Evolutionary conservation across 2,329 filamentous ascomycete species (phyloP).

Genomic region (Claviceps purpurea): DNA sequence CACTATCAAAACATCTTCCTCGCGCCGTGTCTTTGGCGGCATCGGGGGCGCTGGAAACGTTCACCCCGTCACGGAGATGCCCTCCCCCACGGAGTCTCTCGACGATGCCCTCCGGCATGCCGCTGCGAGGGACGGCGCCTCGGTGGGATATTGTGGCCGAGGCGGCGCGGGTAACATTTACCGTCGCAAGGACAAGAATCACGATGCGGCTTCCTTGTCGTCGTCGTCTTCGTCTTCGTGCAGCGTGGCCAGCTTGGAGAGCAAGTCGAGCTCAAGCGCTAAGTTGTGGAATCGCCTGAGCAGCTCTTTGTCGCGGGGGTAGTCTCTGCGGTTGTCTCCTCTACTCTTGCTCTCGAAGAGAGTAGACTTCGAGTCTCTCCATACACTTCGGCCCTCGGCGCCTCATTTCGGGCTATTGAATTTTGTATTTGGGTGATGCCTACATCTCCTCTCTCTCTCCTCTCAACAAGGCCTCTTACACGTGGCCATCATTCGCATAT

Average conservation of each 20-base stretch:
- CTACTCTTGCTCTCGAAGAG: too few species aligned
- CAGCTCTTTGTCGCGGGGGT: conserved; percentile 15
- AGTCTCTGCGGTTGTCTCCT: neutral
- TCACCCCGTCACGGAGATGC: conserved; percentile 30
- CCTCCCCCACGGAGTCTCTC: conserved; percentile 31
- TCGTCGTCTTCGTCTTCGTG: conserved; percentile 13
- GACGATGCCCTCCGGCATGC: conserved; percentile 33
- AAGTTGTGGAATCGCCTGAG: conserved; percentile 22
- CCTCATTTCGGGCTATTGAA: too few species aligned
- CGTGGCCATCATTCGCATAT: too few species aligned
- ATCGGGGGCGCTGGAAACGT: conserved; percentile 54
- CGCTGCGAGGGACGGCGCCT: conserved; percentile 24
- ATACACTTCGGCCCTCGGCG: too few species aligned
- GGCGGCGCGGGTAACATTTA: conserved; percentile 54
- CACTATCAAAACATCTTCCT: conserved; percentile 21
- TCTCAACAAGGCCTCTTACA: too few species aligned
- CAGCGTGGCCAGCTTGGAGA: conserved; percentile 20
- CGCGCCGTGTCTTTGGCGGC: conserved; percentile 47
- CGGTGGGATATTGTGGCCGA: conserved; percentile 50
- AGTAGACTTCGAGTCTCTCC: too few species aligned
- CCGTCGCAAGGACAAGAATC: conserved; percentile 29
- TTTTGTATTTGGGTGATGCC: too few species aligned
- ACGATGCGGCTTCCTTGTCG: conserved; percentile 15
- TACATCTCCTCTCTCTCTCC: too few species aligned
- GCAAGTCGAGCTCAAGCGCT: conserved; percentile 19